These are phyloP conservation scores for Halocafeteria seosinensis DNA, from an alignment of 108 stramenopile genomes.

Conservation along the genomic window DNA sequence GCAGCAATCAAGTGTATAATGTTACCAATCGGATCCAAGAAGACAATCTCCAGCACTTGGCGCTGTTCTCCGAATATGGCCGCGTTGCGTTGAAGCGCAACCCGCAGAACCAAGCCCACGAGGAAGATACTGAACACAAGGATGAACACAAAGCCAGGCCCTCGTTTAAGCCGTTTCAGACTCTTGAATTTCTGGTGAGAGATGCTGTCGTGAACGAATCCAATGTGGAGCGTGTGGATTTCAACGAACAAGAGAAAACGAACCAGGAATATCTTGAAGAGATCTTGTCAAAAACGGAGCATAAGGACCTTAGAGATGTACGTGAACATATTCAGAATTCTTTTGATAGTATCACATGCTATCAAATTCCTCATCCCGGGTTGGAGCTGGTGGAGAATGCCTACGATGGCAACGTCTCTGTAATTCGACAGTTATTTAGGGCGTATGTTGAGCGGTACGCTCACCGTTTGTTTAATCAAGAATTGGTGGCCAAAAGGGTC, in stretches of 20 bases:
- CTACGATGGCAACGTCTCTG: constrained; percentile 60
- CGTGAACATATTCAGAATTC: constrained; percentile 76
- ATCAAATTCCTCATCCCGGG: constrained; percentile 84
- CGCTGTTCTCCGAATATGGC: constrained; percentile 90
- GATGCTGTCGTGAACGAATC: constrained; percentile 87
- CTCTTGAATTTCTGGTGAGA: constrained; percentile 82
- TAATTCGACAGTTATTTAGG: constrained; percentile 61
- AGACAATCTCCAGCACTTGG: constrained; percentile 92
- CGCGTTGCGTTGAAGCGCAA: constrained; percentile 60
- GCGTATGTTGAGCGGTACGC: constrained; percentile 67
- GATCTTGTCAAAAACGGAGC: constrained; percentile 63
- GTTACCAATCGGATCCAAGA: constrained; percentile 90
- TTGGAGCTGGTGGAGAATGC: constrained; percentile 75
- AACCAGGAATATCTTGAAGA: constrained; percentile 42
- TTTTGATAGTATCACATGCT: constrained; percentile 68
- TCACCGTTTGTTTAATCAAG: constrained; percentile 52
- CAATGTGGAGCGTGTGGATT: constrained; percentile 1
- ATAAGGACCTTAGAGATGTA: constrained; percentile 67
- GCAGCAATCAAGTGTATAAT: constrained; percentile 87
- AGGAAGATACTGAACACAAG: constrained; percentile 4
- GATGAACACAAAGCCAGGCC: no score
- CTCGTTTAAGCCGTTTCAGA: constrained; percentile 66
- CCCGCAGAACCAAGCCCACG: constrained; percentile 17
- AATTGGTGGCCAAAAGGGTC: constrained; percentile 59
- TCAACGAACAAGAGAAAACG: constrained; percentile 31